Conservation (phyloP, 1,284 basidiomycete genomes). For the Coriolopsis trogii region DNA sequence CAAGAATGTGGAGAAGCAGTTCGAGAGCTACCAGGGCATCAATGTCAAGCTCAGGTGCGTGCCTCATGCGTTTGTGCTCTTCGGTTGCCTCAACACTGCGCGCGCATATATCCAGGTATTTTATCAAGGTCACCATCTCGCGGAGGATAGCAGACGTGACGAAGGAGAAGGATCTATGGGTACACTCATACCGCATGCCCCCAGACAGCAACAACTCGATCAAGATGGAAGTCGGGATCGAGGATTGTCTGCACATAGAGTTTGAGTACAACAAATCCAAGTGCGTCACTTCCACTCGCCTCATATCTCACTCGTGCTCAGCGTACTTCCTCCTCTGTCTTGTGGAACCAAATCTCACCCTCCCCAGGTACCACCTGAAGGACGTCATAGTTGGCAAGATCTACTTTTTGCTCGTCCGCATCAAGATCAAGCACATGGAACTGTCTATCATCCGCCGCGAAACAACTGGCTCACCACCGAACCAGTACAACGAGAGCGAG, state of each 20-base stretch:
- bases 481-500: conserved; percentile 98
- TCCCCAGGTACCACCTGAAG: conserved; percentile 90
- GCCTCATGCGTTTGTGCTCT: background rate
- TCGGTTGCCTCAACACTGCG: background rate
- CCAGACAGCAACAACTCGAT: conserved; percentile 97
- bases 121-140: conserved; percentile 90
- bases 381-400: conserved; percentile 99
- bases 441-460: conserved; percentile 97
- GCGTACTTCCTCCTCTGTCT: background rate
- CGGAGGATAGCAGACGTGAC: conserved; percentile 90
- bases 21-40: conserved; percentile 97
- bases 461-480: conserved; percentile 94
- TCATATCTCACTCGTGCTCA: background rate
- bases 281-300: conserved; percentile 46
- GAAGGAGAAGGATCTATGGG: conserved; percentile 96
- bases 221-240: conserved; percentile 99
- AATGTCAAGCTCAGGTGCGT: conserved; percentile 93
- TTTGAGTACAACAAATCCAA: conserved; percentile 99
- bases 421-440: conserved; percentile 99
- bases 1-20: conserved; percentile 99
- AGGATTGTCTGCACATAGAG: conserved; percentile 98
- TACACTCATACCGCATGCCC: conserved; percentile 98
- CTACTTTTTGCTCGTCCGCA: conserved; percentile 96
- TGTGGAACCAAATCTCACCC: background rate
- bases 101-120: conserved; percentile 65